Conservation (phyloP, 805 yeast genomes). For the Zygotorulaspora florentina region DNA sequence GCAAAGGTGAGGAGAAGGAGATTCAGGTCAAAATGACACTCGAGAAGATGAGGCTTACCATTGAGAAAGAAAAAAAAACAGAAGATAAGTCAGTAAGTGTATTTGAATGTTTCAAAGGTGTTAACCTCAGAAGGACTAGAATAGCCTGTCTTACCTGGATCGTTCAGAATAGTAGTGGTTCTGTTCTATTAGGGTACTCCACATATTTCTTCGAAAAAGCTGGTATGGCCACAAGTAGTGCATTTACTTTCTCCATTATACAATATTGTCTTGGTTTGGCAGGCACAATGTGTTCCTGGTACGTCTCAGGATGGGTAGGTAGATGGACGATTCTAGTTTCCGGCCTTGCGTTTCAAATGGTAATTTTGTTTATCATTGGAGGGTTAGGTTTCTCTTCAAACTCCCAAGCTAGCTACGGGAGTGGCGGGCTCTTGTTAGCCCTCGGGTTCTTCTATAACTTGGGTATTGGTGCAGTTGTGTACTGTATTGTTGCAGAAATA, state of each 20-base stretch:
- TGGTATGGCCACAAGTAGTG: conserved; percentile 39
- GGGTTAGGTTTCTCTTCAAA: conserved; percentile 34
- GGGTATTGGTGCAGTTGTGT: conserved; percentile 43
- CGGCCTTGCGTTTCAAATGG: conserved; percentile 25
- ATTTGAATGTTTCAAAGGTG: conserved; percentile 47
- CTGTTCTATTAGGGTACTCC: conserved; percentile 44
- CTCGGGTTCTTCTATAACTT: conserved; percentile 45
- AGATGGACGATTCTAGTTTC: conserved; percentile 14
- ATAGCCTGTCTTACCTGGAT: conserved; percentile 44
- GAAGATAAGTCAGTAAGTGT: conserved; percentile 7
- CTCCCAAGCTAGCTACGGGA: conserved; percentile 39
- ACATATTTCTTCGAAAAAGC: conserved; percentile 51
- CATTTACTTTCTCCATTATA: conserved; percentile 47
- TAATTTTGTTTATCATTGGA: conserved; percentile 43
- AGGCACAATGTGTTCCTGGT: conserved; percentile 35
- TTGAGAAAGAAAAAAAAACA: conserved; percentile 31
- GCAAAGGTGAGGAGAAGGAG: conserved; percentile 31
- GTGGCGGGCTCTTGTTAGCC: conserved; percentile 45
- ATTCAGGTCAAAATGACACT: conserved; percentile 40
- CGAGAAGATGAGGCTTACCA: conserved; percentile 44
- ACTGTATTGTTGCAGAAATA: conserved; percentile 40
- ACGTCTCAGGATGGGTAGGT: conserved; percentile 11
- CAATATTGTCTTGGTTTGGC: conserved; percentile 43
- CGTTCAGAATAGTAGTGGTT: conserved; percentile 44
- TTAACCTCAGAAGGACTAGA: conserved; percentile 48